phyloP scores from a whole-genome alignment of 169 alveolate genomes.

The Amoebophrya sp. region DNA sequence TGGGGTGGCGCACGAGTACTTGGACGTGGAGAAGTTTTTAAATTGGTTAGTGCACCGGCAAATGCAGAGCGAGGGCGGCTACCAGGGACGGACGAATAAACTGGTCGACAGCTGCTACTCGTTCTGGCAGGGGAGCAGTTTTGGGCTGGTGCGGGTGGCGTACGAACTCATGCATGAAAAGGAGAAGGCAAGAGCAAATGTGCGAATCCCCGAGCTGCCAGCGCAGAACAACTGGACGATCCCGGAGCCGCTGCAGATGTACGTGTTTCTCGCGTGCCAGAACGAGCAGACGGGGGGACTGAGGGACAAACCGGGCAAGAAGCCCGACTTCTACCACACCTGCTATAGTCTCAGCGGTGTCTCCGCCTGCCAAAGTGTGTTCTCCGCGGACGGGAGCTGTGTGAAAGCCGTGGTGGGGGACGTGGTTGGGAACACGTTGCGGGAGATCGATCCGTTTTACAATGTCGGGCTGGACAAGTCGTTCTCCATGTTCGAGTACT shows the following conservation, averaged over 20 bases:
- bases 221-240: neutral
- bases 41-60: constrained; percentile 70
- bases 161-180: constrained; percentile 26
- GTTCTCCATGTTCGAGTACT: neutral
- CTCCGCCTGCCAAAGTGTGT: constrained; percentile 11
- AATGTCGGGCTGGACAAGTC: neutral
- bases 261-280: constrained; percentile 34
- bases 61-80: constrained; percentile 70
- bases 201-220: neutral
- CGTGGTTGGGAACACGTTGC: neutral
- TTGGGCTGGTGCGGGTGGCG: constrained; percentile 44
- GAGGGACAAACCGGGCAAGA: constrained; percentile 77
- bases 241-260: constrained; percentile 25
- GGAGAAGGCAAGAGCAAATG: neutral
- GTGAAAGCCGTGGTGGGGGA: neutral
- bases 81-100: constrained; percentile 84
- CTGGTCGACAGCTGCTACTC: constrained; percentile 84
- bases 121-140: constrained; percentile 76
- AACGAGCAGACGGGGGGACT: constrained; percentile 52
- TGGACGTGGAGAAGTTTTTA: constrained; percentile 29
- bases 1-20: neutral
- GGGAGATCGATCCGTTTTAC: neutral
- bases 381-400: neutral
- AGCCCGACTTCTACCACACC: constrained; percentile 72
- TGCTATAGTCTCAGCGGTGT: constrained; percentile 73